These are phyloP conservation scores for Phaeosphaeriaceae sp. DNA, from an alignment of 2,329 filamentous ascomycete genomes.

Conservation along the genomic window DNA sequence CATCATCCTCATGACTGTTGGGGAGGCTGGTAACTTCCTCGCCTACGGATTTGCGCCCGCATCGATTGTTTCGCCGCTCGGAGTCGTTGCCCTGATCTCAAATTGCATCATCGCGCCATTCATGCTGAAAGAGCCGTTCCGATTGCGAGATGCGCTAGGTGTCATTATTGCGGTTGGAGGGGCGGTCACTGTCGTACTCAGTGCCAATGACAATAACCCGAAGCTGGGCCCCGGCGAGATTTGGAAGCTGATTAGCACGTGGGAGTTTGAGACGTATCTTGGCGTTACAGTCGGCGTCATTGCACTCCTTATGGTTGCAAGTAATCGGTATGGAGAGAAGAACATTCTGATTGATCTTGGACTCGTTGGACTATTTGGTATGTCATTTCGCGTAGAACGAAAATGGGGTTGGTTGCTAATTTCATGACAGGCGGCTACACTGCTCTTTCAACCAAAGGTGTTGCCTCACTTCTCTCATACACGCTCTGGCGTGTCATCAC, in stretches of 20 bases:
- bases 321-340: slow-evolving; percentile 80
- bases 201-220: slow-evolving; percentile 85
- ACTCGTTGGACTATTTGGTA: slow-evolving; percentile 91
- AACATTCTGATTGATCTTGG: slow-evolving; percentile 92
- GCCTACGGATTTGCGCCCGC: slow-evolving; percentile 98
- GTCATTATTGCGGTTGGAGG: slow-evolving; percentile 87
- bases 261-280: slow-evolving; percentile 91
- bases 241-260: slow-evolving; percentile 83
- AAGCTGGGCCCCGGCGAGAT: slow-evolving; percentile 91
- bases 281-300: slow-evolving; percentile 79
- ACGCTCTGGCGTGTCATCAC: slow-evolving; percentile 88
- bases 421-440: slow-evolving; percentile 78
- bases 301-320: slow-evolving; percentile 78
- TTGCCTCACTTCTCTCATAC: slow-evolving; percentile 92
- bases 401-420: slow-evolving; percentile 20
- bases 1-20: slow-evolving; percentile 88
- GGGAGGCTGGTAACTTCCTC: slow-evolving; percentile 94
- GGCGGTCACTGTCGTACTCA: slow-evolving; percentile 90
- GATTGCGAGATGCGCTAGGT: slow-evolving; percentile 83
- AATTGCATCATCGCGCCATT: slow-evolving; percentile 97
- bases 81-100: slow-evolving; percentile 94
- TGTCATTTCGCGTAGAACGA: slow-evolving; percentile 9
- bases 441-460: slow-evolving; percentile 94
- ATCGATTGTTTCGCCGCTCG: slow-evolving; percentile 94
- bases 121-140: slow-evolving; percentile 90